Percentiles rank a stretch among this genome's conserved stretches.
These are phyloP conservation scores for Rhododendron ferrugineum DNA, from an alignment of 148 eudicot genomes.

Conservation along the genomic window DNA sequence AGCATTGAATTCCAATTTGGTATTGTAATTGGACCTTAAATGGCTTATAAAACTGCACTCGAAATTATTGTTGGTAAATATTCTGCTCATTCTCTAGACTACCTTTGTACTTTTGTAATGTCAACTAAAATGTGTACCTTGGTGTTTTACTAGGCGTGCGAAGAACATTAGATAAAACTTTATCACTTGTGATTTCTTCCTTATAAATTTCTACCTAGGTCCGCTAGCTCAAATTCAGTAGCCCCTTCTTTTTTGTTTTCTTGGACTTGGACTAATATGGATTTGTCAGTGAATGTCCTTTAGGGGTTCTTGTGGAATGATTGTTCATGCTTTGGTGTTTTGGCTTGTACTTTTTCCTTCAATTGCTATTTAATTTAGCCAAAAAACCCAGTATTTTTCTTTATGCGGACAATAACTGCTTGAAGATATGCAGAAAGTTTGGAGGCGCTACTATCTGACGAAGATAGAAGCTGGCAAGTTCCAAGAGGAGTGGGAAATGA, in stretches of 20 bases:
- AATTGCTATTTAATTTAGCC: neutral
- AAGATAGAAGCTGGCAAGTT: slow-evolving; percentile 50
- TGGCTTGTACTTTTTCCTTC: neutral
- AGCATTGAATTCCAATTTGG: neutral
- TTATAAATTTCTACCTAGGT: neutral
- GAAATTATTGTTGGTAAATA: neutral
- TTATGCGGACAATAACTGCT: slow-evolving; percentile 3
- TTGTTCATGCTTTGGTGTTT: neutral
- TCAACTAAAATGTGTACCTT: neutral
- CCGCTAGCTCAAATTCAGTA: neutral
- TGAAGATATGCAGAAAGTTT: slow-evolving; percentile 54
- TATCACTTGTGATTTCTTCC: neutral
- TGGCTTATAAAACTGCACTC: neutral
- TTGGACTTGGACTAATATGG: neutral
- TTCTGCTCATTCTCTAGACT: neutral
- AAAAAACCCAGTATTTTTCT: neutral
- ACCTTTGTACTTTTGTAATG: neutral
- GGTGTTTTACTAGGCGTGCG: neutral
- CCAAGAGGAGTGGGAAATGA: slow-evolving; percentile 55
- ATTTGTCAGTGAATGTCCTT: neutral
- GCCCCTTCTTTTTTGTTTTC: neutral
- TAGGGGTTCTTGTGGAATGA: neutral
- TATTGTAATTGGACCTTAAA: neutral
- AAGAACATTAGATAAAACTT: neutral
- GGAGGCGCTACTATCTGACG: slow-evolving; percentile 62